Evolutionary conservation across 176 grass and related monocot species (phyloP).

Genomic region (Olyra latifolia): DNA sequence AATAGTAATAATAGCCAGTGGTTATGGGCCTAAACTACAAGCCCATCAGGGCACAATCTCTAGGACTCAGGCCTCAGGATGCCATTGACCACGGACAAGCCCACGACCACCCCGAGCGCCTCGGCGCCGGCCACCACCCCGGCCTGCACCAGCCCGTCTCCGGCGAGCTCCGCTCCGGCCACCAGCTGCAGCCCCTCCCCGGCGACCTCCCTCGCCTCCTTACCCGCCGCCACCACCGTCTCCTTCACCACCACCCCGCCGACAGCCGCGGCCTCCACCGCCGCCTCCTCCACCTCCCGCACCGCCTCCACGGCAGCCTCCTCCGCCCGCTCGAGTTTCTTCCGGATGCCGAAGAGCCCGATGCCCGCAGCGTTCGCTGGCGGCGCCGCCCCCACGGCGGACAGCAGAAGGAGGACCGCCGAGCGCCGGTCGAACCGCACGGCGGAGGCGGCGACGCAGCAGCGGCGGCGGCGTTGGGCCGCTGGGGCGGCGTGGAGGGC

Average conservation of each 20-base stretch:
- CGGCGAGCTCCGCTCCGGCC: conserved; percentile 52
- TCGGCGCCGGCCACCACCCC: conserved; percentile 70
- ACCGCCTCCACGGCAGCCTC: conserved; percentile 45
- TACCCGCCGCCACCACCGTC: conserved; percentile 26
- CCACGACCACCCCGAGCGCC: conserved; percentile 68
- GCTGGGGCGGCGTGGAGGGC: conserved; percentile 25
- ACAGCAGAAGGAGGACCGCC: conserved; percentile 61
- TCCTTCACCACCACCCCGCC: conserved; percentile 50
- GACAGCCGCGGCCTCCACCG: conserved; percentile 48
- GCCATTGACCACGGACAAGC: conserved; percentile 77
- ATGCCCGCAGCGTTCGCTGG: conserved; percentile 54
- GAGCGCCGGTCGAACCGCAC: conserved; percentile 47
- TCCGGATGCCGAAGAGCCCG: conserved; percentile 83
- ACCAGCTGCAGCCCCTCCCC: conserved; percentile 41
- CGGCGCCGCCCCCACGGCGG: conserved; percentile 18
- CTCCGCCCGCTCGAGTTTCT: conserved; percentile 67
- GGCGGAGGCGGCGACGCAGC: conserved; percentile 22
- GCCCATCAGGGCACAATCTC: neutral
- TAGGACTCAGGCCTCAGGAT: conserved; percentile 66
- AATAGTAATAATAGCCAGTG: neutral
- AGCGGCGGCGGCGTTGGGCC: neutral
- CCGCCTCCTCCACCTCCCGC: conserved; percentile 59
- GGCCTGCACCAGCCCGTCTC: conserved; percentile 75
- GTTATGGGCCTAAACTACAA: neutral
- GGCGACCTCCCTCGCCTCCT: conserved; percentile 40